These are phyloP conservation scores for Salinomyces thailandicus DNA, from an alignment of 2,329 filamentous ascomycete species.

Conservation along the genomic window DNA sequence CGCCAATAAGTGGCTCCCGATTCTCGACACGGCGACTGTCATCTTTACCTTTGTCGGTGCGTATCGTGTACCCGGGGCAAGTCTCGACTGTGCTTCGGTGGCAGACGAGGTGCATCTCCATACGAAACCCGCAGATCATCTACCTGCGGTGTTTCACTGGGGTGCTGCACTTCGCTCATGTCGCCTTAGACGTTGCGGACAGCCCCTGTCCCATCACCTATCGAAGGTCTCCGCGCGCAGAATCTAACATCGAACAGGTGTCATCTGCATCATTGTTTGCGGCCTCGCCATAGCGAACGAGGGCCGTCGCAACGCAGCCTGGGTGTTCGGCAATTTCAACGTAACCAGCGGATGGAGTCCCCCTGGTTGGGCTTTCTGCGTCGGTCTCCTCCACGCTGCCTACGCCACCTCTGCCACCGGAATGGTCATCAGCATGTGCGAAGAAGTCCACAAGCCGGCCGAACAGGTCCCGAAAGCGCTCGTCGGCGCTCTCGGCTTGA, in stretches of 20 bases:
- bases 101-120: too few relatives aligned
- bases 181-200: too few relatives aligned
- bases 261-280: slow-evolving; percentile 54
- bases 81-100: too few relatives aligned
- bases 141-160: too few relatives aligned
- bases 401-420: slow-evolving; percentile 67
- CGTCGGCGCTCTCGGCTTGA: slow-evolving; percentile 46
- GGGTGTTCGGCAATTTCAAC: slow-evolving; percentile 60
- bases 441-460: slow-evolving; percentile 57
- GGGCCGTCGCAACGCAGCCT: slow-evolving; percentile 52
- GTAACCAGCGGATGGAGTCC: slow-evolving; percentile 56
- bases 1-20: not conserved
- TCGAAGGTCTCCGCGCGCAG: too few relatives aligned
- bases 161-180: too few relatives aligned
- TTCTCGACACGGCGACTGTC: slow-evolving; percentile 7
- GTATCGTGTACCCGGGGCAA: too few relatives aligned
- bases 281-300: slow-evolving; percentile 57
- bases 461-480: slow-evolving; percentile 64
- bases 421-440: slow-evolving; percentile 72
- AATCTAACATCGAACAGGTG: slow-evolving; percentile 52
- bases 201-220: too few relatives aligned
- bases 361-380: slow-evolving; percentile 59
- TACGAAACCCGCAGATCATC: too few relatives aligned
- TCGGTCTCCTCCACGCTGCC: slow-evolving; percentile 60
- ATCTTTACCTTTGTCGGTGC: slow-evolving; percentile 44